Percentiles rank a stretch among this genome's conserved stretches.
These are phyloP conservation scores for Adansonia gregorii DNA, from an alignment of 441 rosid species.

Conservation along the genomic window DNA sequence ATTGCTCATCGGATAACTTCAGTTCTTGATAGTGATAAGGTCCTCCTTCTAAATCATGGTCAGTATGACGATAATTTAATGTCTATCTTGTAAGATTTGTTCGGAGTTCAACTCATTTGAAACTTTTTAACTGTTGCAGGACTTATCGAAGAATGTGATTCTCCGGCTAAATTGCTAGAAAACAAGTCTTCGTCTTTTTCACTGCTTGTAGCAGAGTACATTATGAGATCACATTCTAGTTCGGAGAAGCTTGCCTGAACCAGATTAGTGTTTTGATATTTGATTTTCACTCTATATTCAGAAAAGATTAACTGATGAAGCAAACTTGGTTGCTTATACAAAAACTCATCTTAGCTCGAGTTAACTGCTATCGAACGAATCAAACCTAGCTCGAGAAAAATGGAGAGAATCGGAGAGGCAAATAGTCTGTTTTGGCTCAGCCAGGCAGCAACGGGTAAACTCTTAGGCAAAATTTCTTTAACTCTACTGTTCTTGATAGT, in stretches of 20 bases:
- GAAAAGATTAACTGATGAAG: neutral
- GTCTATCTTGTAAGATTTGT: neutral
- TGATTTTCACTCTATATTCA: neutral
- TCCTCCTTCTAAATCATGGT: slow-evolving; percentile 62
- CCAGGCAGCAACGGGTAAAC: neutral
- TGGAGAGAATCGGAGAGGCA: no score
- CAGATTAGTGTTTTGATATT: neutral
- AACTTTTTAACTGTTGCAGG: slow-evolving; percentile 44
- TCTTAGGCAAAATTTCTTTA: no score
- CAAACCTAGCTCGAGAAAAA: no score
- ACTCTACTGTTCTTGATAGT: neutral
- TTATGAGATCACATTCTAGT: slow-evolving; percentile 56
- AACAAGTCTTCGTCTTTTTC: slow-evolving; percentile 74
- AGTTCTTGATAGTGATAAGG: slow-evolving; percentile 76
- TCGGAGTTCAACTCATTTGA: neutral
- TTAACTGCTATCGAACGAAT: no score
- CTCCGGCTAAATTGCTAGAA: slow-evolving; percentile 66
- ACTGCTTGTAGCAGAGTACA: slow-evolving; percentile 79
- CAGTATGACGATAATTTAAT: slow-evolving; percentile 18
- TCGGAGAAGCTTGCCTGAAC: slow-evolving; percentile 12
- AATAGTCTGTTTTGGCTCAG: no score
- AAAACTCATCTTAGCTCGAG: no score
- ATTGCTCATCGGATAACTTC: slow-evolving; percentile 88
- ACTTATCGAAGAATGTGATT: slow-evolving; percentile 64
- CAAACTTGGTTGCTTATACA: neutral